Evolutionary conservation across 2,329 filamentous ascomycete species (phyloP).

Genomic region (Trichoderma brevicompactum): DNA sequence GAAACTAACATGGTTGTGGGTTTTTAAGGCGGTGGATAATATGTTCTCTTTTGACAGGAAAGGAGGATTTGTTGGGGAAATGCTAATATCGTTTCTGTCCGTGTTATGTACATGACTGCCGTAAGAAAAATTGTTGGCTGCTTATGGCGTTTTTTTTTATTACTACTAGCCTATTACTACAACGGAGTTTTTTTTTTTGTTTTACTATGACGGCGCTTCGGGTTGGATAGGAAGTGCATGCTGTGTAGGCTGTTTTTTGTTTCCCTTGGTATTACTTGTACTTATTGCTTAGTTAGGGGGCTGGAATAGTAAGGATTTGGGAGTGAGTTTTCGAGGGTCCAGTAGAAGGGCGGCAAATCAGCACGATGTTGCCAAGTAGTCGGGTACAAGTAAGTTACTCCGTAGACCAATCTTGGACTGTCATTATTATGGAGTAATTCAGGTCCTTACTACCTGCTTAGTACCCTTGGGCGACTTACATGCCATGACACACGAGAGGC

Average conservation of each 20-base stretch:
- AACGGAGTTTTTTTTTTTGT: no score
- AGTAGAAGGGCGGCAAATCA: background rate
- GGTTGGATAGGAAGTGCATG: no score
- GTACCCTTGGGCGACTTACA: no score
- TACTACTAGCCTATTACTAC: background rate
- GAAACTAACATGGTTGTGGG: background rate
- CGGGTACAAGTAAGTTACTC: no score
- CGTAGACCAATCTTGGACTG: no score
- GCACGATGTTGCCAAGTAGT: background rate
- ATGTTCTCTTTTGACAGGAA: background rate
- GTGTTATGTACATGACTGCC: background rate
- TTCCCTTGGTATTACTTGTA: background rate
- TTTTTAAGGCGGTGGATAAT: background rate
- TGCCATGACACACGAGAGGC: background rate
- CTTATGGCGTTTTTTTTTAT: background rate
- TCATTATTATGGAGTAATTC: no score
- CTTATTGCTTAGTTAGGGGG: background rate
- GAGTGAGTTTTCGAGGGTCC: background rate
- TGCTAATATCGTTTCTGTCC: background rate
- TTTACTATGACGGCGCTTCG: no score
- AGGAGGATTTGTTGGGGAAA: conserved; percentile 14
- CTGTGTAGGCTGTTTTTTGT: no score
- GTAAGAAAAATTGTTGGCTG: conserved; percentile 2
- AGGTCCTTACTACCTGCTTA: no score
- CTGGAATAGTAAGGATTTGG: background rate